A percentile compares a stretch with the other conserved stretches of the same genome.
Evolutionary conservation across 768 basidiomycete species (phyloP).

Genomic region (Coprinopsis marcescibilis): DNA sequence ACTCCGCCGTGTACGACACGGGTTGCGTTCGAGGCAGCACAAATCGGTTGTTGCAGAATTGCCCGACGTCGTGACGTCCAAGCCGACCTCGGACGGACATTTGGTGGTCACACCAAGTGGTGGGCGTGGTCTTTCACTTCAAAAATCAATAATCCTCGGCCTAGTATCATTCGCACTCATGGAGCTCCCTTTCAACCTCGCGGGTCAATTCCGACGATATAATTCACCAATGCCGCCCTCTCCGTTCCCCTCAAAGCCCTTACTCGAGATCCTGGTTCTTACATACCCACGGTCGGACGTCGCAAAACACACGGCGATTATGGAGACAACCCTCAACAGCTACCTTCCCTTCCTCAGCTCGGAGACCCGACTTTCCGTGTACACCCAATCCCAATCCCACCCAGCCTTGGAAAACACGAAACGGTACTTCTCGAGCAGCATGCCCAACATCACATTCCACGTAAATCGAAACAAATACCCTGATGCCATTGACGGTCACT

Average conservation of each 20-base stretch:
- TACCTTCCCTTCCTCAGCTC: constrained; percentile 28
- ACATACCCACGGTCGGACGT: too few relatives aligned
- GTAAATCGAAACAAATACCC: constrained; percentile 26
- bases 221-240: constrained; percentile 14
- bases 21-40: too few relatives aligned
- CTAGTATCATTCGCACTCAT: neutral
- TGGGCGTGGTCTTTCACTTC: constrained; percentile 1
- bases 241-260: constrained; percentile 19
- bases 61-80: too few relatives aligned
- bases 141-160: neutral
- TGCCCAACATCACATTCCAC: too few relatives aligned
- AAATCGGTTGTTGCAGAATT: too few relatives aligned
- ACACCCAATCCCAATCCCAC: constrained; percentile 30
- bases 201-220: too few relatives aligned
- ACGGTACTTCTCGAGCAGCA: constrained; percentile 19
- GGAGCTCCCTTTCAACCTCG: constrained; percentile 9
- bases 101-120: too few relatives aligned
- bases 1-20: too few relatives aligned
- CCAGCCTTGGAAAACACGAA: constrained; percentile 25
- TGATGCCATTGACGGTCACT: constrained; percentile 24
- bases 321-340: constrained; percentile 31
- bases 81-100: too few relatives aligned
- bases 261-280: constrained; percentile 34
- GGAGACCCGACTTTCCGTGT: constrained; percentile 29
- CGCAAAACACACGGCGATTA: constrained; percentile 24